Conservation (phyloP, 495 filamentous ascomycete genomes). For the Cercophora sp. region DNA sequence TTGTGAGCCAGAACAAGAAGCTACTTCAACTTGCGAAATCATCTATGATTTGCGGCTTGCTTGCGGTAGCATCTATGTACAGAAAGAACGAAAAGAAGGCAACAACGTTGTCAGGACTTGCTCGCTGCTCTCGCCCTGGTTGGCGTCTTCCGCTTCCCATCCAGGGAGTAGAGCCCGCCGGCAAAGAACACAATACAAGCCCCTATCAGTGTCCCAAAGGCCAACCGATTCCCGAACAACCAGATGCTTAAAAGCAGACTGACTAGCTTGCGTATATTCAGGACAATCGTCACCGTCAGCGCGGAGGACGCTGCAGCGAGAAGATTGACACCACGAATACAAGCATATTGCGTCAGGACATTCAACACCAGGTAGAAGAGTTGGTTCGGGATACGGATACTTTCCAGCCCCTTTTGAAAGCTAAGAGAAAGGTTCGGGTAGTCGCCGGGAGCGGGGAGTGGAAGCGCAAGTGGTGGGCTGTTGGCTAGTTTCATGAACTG, state of each 20-base stretch:
- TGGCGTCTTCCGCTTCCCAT: slow-evolving; percentile 45
- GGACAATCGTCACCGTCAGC: slow-evolving; percentile 88
- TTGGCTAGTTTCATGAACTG: slow-evolving; percentile 50
- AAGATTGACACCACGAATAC: slow-evolving; percentile 91
- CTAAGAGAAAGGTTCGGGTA: slow-evolving; percentile 21
- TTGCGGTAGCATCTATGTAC: not conserved
- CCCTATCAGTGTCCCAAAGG: slow-evolving; percentile 69
- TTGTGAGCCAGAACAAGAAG: not conserved
- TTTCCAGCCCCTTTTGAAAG: slow-evolving; percentile 33
- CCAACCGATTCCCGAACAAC: slow-evolving; percentile 82
- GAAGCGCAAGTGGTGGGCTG: slow-evolving; percentile 43
- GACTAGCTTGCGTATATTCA: slow-evolving; percentile 93
- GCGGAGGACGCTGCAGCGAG: slow-evolving; percentile 81
- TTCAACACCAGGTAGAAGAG: slow-evolving; percentile 72
- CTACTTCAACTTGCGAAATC: not conserved
- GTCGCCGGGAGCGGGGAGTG: slow-evolving; percentile 27
- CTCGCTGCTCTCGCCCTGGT: slow-evolving; percentile 14
- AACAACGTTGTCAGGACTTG: slow-evolving; percentile 17
- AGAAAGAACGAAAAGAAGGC: slow-evolving; percentile 4
- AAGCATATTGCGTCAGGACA: slow-evolving; percentile 86
- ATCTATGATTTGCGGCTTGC: not conserved
- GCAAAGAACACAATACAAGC: slow-evolving; percentile 82
- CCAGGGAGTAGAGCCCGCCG: slow-evolving; percentile 83
- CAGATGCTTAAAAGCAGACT: slow-evolving; percentile 86
- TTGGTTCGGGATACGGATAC: slow-evolving; percentile 59